Evolutionary conservation across 1,139 yeast genomes (phyloP), one percentile per base, ranked within the genome.

Genomic region (Eremothecium sinecaudum): DNA sequence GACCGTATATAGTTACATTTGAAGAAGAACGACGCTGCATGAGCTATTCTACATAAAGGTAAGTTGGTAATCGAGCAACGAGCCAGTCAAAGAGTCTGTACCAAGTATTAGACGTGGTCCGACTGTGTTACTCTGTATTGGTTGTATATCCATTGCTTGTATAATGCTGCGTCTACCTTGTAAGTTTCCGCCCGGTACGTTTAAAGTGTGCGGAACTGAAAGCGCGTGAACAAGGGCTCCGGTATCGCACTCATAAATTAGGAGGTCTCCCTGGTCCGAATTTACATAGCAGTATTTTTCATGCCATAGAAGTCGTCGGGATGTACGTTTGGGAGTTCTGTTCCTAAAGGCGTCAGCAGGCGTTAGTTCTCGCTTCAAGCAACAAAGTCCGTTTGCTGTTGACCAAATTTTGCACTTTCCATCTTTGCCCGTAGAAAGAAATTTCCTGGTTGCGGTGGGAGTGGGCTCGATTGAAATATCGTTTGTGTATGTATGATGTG

Each of bases 221-320:
- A 50, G 38, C 36, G 49, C 46, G 38, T 42, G 46, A 43, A 43
- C 46, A 18, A 53, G 43, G 43, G 73, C 75, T 1, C 94, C 94
- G 40, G 76, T 79, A 4, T 66, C 56, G 0, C 75, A 64, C 17
- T 82, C 64, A 45, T 68, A 79, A 31, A 83, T 67, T 32, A 78
- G 68, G 0, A 86, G 59, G 46, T 84, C 94, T 4, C 93, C 92
- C 40, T 69, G 76, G 50, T 86, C 95, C 0, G 90, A 46, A 37
- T 48, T 51, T 16, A 44, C 40, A 71, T 3, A 92, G 84, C 46
- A 74, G 75, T 52, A 83, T 61, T 28, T 82, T 55, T 48, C 73
- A 69, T 40, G 75, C 79, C 24, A 69, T 50, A 38, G 69, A 73
- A 14, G 71, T 62, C 56, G 74, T 78, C 11, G 48, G 40, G 31